phyloP scores from a whole-genome alignment of 208 protist species.

The Novymonas esmeraldas region DNA sequence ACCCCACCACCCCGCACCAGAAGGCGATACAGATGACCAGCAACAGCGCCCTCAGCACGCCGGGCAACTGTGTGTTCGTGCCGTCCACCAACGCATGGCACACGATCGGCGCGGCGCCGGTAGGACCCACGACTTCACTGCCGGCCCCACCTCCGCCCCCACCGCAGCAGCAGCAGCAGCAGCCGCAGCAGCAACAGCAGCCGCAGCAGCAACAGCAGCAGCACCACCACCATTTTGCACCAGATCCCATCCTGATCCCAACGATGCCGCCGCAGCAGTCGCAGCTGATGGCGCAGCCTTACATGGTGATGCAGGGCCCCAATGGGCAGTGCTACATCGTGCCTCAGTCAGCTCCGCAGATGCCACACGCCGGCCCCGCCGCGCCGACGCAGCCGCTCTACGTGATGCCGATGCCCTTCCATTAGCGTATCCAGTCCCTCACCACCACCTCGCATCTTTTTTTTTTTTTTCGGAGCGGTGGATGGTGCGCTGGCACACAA shows the following conservation, averaged over 20 bases:
- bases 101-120: not conserved
- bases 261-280: constrained; percentile 18
- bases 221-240: constrained; percentile 11
- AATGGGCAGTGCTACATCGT: constrained; percentile 44
- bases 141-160: not conserved
- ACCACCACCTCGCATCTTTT: constrained; percentile 10
- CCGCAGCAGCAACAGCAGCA: not conserved
- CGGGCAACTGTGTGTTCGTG: constrained; percentile 29
- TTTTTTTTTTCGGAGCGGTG: not conserved
- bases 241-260: constrained; percentile 22
- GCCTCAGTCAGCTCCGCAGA: constrained; percentile 9
- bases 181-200: not conserved
- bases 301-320: constrained; percentile 41
- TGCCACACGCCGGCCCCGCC: constrained; percentile 3
- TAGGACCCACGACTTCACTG: not conserved
- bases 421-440: too few relatives aligned
- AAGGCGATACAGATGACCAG: constrained; percentile 12
- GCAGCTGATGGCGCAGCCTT: constrained; percentile 21
- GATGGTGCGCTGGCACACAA: not conserved
- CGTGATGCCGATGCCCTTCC: constrained; percentile 42
- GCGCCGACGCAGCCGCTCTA: constrained; percentile 28
- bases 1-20: constrained; percentile 16
- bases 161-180: not conserved
- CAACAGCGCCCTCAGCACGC: constrained; percentile 6
- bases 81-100: constrained; percentile 25